Evolutionary conservation across 176 grass and related monocot genomes (phyloP).

Genomic region (Guadua angustifolia): DNA sequence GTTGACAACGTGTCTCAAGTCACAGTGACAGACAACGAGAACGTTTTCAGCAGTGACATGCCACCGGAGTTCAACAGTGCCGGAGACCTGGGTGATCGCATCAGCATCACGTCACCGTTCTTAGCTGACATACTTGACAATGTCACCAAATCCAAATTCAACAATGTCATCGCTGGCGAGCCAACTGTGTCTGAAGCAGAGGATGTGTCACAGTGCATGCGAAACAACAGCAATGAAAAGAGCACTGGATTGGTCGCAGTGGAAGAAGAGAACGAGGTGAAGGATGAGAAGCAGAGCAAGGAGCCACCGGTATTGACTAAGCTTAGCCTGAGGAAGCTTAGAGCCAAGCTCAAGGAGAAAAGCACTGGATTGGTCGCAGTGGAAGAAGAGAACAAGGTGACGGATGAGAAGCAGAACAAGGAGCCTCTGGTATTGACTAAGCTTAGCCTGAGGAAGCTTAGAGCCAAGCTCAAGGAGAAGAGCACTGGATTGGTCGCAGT

Average conservation of each 20-base stretch:
- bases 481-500: neutral
- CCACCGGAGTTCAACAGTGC: neutral
- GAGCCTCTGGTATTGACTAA: neutral
- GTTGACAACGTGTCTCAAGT: neutral
- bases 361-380: neutral
- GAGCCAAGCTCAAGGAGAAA: constrained; percentile 43
- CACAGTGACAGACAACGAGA: constrained; percentile 2
- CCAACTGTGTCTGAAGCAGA: neutral
- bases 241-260: neutral
- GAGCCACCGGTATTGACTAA: neutral
- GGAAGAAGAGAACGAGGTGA: neutral
- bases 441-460: constrained; percentile 57
- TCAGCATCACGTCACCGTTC: neutral
- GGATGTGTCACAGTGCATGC: neutral
- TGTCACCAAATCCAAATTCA: neutral
- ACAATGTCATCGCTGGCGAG: neutral
- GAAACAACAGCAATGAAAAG: neutral
- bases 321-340: constrained; percentile 34
- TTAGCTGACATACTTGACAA: neutral
- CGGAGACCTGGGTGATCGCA: neutral
- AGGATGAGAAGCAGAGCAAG: neutral
- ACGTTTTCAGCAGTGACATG: neutral
- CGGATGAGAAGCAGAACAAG: neutral
- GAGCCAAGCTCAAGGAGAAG: constrained; percentile 40
- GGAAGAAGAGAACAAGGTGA: neutral